Percentiles rank a stretch among this genome's conserved stretches.
These are phyloP conservation scores for Beta vulgaris DNA, from an alignment of 148 eudicot species.

Conservation along the genomic window DNA sequence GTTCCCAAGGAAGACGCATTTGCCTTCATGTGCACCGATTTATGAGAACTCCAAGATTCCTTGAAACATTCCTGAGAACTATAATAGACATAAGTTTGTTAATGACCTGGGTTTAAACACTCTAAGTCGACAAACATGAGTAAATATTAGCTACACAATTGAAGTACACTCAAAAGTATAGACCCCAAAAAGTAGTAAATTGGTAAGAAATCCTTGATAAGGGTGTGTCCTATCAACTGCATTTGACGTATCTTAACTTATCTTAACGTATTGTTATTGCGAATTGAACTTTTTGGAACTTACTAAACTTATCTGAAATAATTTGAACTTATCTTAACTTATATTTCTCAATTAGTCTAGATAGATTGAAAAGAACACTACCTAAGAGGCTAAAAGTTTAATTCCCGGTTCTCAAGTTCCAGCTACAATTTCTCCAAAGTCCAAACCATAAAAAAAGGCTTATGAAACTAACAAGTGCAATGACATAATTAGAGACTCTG, in stretches of 20 bases:
- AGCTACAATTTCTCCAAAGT: neutral
- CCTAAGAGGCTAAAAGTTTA: neutral
- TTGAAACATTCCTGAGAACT: conserved; percentile 99
- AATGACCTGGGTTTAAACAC: conserved; percentile 9
- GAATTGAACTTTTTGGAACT: too few relatives aligned
- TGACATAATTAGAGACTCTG: neutral
- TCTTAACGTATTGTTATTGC: too few relatives aligned
- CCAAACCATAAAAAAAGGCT: neutral
- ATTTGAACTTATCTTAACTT: too few relatives aligned
- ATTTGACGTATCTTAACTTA: too few relatives aligned
- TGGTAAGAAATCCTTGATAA: neutral
- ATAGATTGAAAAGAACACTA: too few relatives aligned
- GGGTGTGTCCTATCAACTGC: too few relatives aligned
- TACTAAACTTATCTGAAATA: too few relatives aligned
- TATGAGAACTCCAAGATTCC: conserved; percentile 94
- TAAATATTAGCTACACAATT: neutral
- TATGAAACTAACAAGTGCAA: neutral
- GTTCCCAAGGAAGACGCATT: conserved; percentile 41
- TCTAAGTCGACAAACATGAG: neutral
- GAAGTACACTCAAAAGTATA: neutral
- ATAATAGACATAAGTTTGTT: conserved; percentile 21
- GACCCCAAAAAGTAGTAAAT: neutral
- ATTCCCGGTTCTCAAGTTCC: neutral
- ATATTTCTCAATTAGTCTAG: too few relatives aligned
- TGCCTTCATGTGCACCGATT: conserved; percentile 72